Evolutionary conservation across 768 basidiomycete genomes (phyloP), one percentile per base, ranked within the genome.

Genomic region (Mycena venus): DNA sequence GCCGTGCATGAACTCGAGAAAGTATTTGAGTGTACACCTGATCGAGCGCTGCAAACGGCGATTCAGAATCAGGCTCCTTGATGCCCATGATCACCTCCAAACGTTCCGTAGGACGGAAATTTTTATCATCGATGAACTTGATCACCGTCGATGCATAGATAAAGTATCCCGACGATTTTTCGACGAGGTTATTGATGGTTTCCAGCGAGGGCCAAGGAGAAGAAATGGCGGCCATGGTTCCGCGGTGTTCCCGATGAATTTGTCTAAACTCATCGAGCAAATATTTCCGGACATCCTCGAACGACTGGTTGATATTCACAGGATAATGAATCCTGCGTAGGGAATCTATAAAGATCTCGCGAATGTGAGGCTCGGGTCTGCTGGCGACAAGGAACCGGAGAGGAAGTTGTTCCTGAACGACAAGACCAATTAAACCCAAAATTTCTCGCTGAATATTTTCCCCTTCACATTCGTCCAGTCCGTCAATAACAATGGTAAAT

Each of bases 21-120:
- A 70, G 68, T 3, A 70, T 70, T 70, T 62, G 68, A 17, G n/a
- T 70, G 60, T 70, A 70, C 34, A 70, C 34, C 29, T 62, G 47
- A 23, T 70, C 60, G 2, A 70, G 60, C 19, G n/a, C n/a, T n/a
- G n/a, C n/a, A n/a, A n/a, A n/a, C n/a, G n/a, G n/a, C n/a, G n/a
- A n/a, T n/a, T n/a, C 49, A 21, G 9, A 31, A 12, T 55, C 36
- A 2, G 47, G 6, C 3, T 42, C 44, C 1, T 12, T 11, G 6
- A 62, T 62, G 32, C 60, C 69, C 51, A 70, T 23, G 23, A 70
- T 40, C 14, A 53, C 19, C 10, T 29, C 38, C 7, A 70, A 36
- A 25, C 69, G 29, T 3, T 70, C 59, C 4, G 58, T 70, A 2
- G 68, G n/a, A n/a, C n/a, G n/a, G n/a, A n/a, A n/a, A n/a, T n/a